Base-by-base conservation (phyloP, 495 filamentous ascomycete species). In the Neurospora africana region DNA sequence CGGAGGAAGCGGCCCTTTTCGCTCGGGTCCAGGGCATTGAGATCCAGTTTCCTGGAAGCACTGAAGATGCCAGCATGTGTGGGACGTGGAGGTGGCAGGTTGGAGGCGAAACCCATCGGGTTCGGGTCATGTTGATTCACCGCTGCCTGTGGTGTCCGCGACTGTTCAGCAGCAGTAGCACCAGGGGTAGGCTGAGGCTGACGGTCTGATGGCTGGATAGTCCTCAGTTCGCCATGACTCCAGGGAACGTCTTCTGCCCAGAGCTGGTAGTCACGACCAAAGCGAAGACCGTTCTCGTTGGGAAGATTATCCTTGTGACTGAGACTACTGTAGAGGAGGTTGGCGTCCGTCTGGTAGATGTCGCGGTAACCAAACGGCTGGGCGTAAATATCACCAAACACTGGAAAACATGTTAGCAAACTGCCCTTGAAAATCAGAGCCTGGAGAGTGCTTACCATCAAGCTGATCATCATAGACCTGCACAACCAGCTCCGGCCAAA, bases 331-430 rank as follows among this genome's bases (percentile, higher is more conserved):
- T 72, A 78, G 17, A 78, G 68, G 23, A 38, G 1, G 0, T n/a
- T 4, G 0, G 6, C 6, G 11, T 27, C 4, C 8, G 73, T 74
- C 19, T 70, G 17, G 65, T 79, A 78, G 33, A 74, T 78, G 40
- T 78, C 70, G n/a, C 68, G 72, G 43, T 70, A 75, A 5, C 78
- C 78, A 33, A 76, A 80, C 6, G 71, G 70, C 38, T 73, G 76
- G 3, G 71, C 47, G 11, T 4, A 8, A 0, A 15, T 8, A 23
- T 67, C 43, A 3, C 53, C 70, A 33, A 76, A 74, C 5, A 13
- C 70, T 75, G 23, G 4, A 8, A 17, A 19, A 17, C 11, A 3
- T 10, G 6, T 41, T 27, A 36, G 69, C 23, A 72, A 40, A 13
- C 5, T n/a, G 1, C 0, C 27, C 13, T 0, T 1, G 1, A 37